Conservation (phyloP, 208 protist genomes). For the Vickermania spadyakhi region DNA sequence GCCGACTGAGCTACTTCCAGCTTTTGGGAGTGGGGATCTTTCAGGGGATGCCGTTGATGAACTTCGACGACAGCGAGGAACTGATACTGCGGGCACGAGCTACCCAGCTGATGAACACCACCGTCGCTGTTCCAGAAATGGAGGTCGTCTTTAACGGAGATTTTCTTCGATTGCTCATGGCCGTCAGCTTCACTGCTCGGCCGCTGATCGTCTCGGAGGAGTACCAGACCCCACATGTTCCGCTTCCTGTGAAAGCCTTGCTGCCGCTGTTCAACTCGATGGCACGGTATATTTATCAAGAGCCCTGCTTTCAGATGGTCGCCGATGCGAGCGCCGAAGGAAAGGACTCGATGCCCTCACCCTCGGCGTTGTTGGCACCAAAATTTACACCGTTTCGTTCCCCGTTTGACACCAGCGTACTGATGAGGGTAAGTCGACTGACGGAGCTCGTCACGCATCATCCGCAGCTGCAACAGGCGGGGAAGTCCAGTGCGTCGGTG, state of each 20-base stretch:
- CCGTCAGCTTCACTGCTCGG: background rate
- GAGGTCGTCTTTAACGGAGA: background rate
- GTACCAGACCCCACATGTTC: background rate
- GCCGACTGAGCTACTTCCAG: constrained; percentile 57
- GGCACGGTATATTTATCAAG: background rate
- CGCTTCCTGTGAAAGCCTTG: background rate
- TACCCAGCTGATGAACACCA: constrained; percentile 29
- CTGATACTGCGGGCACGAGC: constrained; percentile 31
- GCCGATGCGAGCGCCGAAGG: background rate
- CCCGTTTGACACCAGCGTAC: background rate
- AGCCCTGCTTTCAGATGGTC: background rate
- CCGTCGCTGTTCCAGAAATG: background rate
- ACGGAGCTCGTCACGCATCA: background rate
- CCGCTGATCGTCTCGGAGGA: background rate
- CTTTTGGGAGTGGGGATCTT: constrained; percentile 46
- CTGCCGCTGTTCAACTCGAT: background rate
- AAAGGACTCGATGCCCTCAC: background rate
- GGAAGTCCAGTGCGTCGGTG: background rate
- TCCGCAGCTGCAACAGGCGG: background rate
- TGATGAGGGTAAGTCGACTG: background rate
- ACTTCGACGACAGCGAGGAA: constrained; percentile 38
- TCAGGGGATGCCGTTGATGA: constrained; percentile 55
- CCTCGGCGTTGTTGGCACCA: background rate
- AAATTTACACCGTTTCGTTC: background rate
- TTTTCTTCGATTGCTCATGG: background rate